Base-by-base conservation (phyloP, 768 basidiomycete genomes). In the Xerocomellus dryophilus region DNA sequence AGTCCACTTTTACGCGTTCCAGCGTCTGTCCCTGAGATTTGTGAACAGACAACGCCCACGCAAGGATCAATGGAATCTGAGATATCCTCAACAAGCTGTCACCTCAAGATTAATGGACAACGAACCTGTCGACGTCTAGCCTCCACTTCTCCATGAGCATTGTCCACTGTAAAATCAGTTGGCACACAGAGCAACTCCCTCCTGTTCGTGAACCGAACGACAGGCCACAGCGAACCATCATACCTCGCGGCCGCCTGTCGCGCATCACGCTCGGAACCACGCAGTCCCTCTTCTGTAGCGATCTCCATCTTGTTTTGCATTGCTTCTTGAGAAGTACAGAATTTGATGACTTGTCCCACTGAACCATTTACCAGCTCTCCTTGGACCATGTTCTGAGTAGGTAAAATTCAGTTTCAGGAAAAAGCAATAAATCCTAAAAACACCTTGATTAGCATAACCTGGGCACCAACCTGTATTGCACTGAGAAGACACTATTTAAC, bases 1-100 rank as follows among this genome's bases (percentile, higher is more conserved):
- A 78, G 63, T 94, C 84, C 4, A 94, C 88, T 54, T 85, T 88
- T 52, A 94, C 90, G 45, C 90, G 77, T 47, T 90, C 82, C 41
- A 96, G 72, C 0, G 93, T 95, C 68, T 94, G 93, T 0, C 93
- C 93, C 36, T 96, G 93, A 5, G 86, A 87, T 66, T 95, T 95
- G 72, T 94, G 91, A 34, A 94, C 84, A 44, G 85, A 87, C 66
- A 94, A 76, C 0, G 92, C 91, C 88, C 91, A 94, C 0, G 93
- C 85, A n/a, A 93, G 72, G 47, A 85, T 84, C 6, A 87, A 60
- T 3, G 82, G 81, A 9, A 85, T 59, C 80, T 82, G 35, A 29
- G 58, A 39, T 27, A 44, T 67, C 80, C 4, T 53, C 42, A 50
- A 42, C 6, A 15, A 54, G n/a, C 23, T 2, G 25, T 18, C 18